Conservation (phyloP, 176 grass and related monocot species). For the Juncus inflexus region DNA sequence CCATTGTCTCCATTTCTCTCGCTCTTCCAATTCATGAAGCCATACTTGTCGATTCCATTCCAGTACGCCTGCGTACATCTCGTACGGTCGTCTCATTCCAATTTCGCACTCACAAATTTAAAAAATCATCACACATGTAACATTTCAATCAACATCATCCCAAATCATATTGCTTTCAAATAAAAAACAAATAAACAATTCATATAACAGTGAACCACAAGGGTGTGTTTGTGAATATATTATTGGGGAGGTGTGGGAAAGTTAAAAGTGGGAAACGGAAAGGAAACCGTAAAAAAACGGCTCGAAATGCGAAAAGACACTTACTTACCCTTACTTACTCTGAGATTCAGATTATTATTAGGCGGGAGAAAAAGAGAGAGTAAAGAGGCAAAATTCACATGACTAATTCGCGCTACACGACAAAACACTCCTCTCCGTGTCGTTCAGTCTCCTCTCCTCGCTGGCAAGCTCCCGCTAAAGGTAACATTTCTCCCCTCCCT, state of each 20-base stretch:
- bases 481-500: background rate
- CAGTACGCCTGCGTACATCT: background rate
- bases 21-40: no score
- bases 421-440: slow-evolving; percentile 1
- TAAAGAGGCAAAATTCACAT: slow-evolving; percentile 26
- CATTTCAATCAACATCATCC: background rate
- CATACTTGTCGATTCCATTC: no score
- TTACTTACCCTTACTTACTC: no score
- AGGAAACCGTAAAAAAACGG: background rate
- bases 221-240: no score
- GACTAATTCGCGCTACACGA: slow-evolving; percentile 10
- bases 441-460: slow-evolving; percentile 10
- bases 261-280: no score
- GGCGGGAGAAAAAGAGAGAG: background rate
- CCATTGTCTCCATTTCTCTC: background rate
- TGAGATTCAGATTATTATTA: no score
- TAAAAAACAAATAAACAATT: background rate
- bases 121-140: background rate
- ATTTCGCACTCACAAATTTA: background rate
- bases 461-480: slow-evolving; percentile 22
- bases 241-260: no score
- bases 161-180: background rate
- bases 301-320: background rate
- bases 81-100: slow-evolving; percentile 5
- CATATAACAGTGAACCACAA: background rate